Evolutionary conservation across 768 basidiomycete genomes (phyloP).

Genomic region (Suillus clintonianus): DNA sequence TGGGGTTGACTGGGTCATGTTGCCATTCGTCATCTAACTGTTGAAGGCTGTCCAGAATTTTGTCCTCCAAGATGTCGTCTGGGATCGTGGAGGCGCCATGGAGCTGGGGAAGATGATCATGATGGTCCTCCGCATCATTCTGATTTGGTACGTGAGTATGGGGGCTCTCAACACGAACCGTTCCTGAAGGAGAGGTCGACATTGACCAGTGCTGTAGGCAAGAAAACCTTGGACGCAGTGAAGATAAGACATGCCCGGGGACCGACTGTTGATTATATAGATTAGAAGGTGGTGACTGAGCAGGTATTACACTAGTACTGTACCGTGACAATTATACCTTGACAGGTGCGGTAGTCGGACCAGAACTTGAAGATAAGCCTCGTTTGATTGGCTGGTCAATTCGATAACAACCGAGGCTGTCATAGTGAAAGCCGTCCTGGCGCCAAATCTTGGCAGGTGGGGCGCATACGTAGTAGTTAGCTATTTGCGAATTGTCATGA

Average conservation of each 20-base stretch:
- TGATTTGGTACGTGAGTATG: background rate
- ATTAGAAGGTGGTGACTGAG: background rate
- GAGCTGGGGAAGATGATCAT: background rate
- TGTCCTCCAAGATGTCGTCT: background rate
- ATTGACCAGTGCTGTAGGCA: background rate
- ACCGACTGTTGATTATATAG: background rate
- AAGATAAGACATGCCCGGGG: background rate
- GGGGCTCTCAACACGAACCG: background rate
- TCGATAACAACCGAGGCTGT: background rate
- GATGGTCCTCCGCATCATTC: background rate
- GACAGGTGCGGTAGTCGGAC: background rate
- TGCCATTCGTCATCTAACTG: conserved; percentile 36
- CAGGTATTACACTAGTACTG: background rate
- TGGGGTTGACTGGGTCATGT: conserved; percentile 45
- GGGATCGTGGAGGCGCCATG: background rate
- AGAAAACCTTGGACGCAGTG: background rate
- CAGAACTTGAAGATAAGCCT: background rate
- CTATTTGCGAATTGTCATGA: background rate
- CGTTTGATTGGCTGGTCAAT: background rate
- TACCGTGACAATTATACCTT: background rate
- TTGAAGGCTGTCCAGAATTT: background rate
- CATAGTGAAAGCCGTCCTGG: background rate
- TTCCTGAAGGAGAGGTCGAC: background rate
- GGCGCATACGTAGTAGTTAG: background rate
- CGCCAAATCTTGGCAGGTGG: background rate